Evolutionary conservation across 1,139 yeast genomes (phyloP), one percentile per base, ranked within the genome.

Genomic region (Geotrichum histeridarum): DNA sequence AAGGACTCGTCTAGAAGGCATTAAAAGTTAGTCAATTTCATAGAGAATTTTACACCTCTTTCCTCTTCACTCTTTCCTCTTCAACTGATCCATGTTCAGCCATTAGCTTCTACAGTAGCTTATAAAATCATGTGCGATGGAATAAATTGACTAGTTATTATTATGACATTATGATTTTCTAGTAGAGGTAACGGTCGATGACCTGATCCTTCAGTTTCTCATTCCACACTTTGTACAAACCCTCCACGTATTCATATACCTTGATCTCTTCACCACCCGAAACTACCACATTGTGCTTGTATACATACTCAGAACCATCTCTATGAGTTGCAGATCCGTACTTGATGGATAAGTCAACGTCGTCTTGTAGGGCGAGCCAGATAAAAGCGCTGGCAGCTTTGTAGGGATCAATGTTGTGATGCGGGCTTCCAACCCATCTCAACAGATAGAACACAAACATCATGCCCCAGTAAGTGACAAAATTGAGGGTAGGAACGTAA

Each of bases 331-430:
- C 86, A 27, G 95, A 86, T 2, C 95, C 95, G 59, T 84, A 83
- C 66, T 90, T 89, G 41, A 77, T 61, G 15, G 73, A 71, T 66
- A 83, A 86, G 42, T 64, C 74, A 63, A 73, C 75, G 66, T 65
- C 76, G 62, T 51, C 67, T 46, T 73, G 60, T 8, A 76, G 67
- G 1, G 86, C 83, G 8, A 78, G 79, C 69, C 78, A 81, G 2
- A 83, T 77, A 1, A 95, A 89, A 0, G 97, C 89, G 66, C 86
- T 86, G 3, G 98, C 96, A 12, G 95, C 98, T 22, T 77, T 81
- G 69, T 89, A 87, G 0, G 98, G 96, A 39, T 84, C 79, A 48
- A 93, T 87, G 64, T 86, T 87, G 67, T 93, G 96, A 81, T 90
- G 85, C 9, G 85, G 84, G 4, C 95, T 85, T 0, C 98, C 99